Conservation (phyloP, 2,329 filamentous ascomycete genomes). For the Macrophomina tecta region DNA sequence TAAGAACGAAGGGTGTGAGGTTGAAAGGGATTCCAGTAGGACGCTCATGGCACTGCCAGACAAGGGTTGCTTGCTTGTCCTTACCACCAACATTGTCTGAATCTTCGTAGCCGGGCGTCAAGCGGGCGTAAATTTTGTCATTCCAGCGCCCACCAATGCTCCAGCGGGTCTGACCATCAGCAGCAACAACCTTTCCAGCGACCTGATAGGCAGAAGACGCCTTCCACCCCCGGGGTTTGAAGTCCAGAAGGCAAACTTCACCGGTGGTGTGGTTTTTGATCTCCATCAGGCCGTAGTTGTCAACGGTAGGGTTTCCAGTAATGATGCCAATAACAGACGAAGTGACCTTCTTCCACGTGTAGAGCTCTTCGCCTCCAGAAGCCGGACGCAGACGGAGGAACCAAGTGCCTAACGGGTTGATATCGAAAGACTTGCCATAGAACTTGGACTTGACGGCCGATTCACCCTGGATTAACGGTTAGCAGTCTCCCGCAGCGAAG, state of each 20-base stretch:
- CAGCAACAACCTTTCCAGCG: slow-evolving; percentile 81
- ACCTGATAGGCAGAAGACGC: slow-evolving; percentile 90
- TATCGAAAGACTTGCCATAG: slow-evolving; percentile 96
- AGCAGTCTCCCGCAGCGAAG: background rate
- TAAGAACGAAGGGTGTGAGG: slow-evolving; percentile 92
- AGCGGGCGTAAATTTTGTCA: slow-evolving; percentile 91
- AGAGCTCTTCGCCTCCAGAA: slow-evolving; percentile 80
- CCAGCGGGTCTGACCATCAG: slow-evolving; percentile 80
- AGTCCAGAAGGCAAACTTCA: slow-evolving; percentile 86
- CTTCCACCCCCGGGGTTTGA: slow-evolving; percentile 96
- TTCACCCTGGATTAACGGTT: slow-evolving; percentile 67
- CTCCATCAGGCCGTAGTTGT: slow-evolving; percentile 97
- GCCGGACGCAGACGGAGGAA: slow-evolving; percentile 84
- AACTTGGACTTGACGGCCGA: slow-evolving; percentile 96
- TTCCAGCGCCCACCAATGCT: slow-evolving; percentile 96
- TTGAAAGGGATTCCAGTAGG: slow-evolving; percentile 93
- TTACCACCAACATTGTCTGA: slow-evolving; percentile 36
- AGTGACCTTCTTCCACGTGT: slow-evolving; percentile 99
- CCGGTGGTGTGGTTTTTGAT: slow-evolving; percentile 97
- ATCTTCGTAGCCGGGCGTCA: slow-evolving; percentile 89
- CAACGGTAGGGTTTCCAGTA: slow-evolving; percentile 92
- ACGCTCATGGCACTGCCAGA: slow-evolving; percentile 88
- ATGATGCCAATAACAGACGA: slow-evolving; percentile 98
- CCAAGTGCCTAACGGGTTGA: slow-evolving; percentile 96
- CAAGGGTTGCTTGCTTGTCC: slow-evolving; percentile 79